Evolutionary conservation across 2,329 filamentous ascomycete genomes (phyloP).

Genomic region (Thermomyces lanuginosus): DNA sequence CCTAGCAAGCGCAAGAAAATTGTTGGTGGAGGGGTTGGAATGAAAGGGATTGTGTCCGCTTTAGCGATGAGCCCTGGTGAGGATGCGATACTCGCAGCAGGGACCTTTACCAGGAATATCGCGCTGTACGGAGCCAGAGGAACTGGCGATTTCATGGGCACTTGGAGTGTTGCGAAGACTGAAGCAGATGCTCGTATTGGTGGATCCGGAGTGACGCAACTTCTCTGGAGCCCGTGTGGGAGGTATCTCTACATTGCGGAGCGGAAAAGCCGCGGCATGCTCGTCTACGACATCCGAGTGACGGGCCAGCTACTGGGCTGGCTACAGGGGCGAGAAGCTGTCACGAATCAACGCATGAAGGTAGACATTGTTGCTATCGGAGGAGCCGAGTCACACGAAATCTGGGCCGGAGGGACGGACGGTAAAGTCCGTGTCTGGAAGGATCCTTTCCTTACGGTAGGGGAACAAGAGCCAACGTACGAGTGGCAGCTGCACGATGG

Average conservation of each 20-base stretch:
- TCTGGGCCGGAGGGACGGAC: constrained; percentile 45
- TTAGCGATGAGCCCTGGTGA: constrained; percentile 29
- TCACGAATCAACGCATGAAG: constrained; percentile 40
- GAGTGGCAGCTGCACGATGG: constrained; percentile 31
- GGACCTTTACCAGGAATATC: constrained; percentile 40
- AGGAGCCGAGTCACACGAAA: constrained; percentile 29
- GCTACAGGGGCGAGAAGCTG: constrained; percentile 29
- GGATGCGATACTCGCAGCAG: constrained; percentile 39
- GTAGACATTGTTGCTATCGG: constrained; percentile 33
- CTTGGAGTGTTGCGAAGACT: constrained; percentile 32
- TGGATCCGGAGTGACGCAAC: constrained; percentile 39
- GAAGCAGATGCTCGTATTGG: constrained; percentile 22
- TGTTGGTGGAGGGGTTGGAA: constrained; percentile 32
- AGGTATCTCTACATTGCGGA: constrained; percentile 44
- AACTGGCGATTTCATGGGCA: constrained; percentile 33
- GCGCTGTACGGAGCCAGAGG: constrained; percentile 39
- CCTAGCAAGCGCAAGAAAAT: constrained; percentile 32
- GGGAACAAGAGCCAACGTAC: constrained; percentile 26
- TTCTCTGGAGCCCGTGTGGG: constrained; percentile 43
- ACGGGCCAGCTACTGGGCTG: constrained; percentile 35
- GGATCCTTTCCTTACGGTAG: constrained; percentile 26
- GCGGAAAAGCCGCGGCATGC: constrained; percentile 37
- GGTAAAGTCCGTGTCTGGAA: constrained; percentile 37
- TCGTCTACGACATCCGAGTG: constrained; percentile 45
- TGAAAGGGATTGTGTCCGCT: constrained; percentile 41